A percentile compares a stretch with the other conserved stretches of the same genome.
Evolutionary conservation across 257 asterid species (phyloP).

Genomic region (Solanum medicagineum): DNA sequence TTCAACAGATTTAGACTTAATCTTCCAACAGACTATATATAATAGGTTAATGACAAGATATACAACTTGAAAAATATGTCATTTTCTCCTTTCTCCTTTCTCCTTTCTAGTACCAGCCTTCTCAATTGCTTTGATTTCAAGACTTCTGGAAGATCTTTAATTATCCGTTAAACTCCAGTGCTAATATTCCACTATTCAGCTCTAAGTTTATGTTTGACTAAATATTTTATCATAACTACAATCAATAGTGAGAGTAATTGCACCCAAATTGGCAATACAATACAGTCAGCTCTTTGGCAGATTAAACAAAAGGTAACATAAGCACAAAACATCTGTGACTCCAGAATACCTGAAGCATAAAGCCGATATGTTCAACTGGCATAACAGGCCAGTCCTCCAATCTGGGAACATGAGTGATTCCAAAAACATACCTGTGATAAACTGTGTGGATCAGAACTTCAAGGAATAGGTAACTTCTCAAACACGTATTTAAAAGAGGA

Average conservation of each 20-base stretch:
- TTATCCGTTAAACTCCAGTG: neutral
- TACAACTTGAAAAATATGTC: neutral
- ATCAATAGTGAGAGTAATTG: neutral
- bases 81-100: neutral
- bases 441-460: neutral
- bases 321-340: neutral
- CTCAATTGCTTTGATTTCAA: neutral
- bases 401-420: constrained; percentile 93
- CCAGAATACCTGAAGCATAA: constrained; percentile 65
- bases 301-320: neutral
- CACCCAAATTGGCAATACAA: neutral
- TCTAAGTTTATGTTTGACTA: neutral
- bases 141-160: neutral
- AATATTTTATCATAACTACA: neutral
- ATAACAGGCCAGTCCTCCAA: constrained; percentile 98
- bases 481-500: neutral
- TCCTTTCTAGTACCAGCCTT: neutral
- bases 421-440: constrained; percentile 69
- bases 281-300: neutral
- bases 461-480: neutral
- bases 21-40: neutral
- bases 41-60: neutral
- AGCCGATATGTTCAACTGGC: constrained; percentile 93
- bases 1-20: neutral
- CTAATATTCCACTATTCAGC: neutral